A percentile compares a stretch with the other conserved stretches of the same genome.
phyloP scores from a whole-genome alignment of 177 flowering plant species.

The Vitis hybrid region DNA sequence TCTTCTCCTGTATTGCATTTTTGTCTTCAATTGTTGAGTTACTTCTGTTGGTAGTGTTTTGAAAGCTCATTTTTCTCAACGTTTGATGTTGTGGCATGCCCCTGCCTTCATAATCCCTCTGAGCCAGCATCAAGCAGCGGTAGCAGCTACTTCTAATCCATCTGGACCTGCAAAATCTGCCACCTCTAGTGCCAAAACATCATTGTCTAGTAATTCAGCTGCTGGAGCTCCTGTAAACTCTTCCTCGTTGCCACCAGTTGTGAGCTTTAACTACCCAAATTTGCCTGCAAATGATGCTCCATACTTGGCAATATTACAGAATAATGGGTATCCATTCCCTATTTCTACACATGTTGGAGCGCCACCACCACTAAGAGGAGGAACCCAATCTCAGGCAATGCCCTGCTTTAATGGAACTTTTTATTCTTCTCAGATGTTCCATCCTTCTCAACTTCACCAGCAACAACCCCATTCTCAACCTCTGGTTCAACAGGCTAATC shows the following conservation, averaged over 20 bases:
- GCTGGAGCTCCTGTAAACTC: slow-evolving; percentile 16
- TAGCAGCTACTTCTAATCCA: slow-evolving; percentile 8
- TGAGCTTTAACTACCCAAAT: slow-evolving; percentile 29
- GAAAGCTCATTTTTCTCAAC: neutral
- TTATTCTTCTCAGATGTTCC: slow-evolving; percentile 38
- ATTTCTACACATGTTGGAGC: slow-evolving; percentile 23
- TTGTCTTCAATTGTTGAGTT: neutral
- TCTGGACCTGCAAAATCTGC: slow-evolving; percentile 18
- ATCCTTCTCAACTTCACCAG: slow-evolving; percentile 27
- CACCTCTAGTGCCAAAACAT: slow-evolving; percentile 6
- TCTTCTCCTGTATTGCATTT: neutral
- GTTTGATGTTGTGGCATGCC: slow-evolving; percentile 22
- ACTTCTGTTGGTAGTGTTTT: neutral
- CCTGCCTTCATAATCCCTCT: slow-evolving; percentile 37
- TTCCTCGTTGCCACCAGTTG: slow-evolving; percentile 22
- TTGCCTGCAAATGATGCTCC: slow-evolving; percentile 25
- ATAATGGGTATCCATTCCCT: slow-evolving; percentile 33
- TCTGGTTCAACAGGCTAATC: slow-evolving; percentile 17
- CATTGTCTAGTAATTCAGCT: slow-evolving; percentile 12
- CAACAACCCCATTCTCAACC: slow-evolving; percentile 27
- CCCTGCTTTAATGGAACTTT: slow-evolving; percentile 38
- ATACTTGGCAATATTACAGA: slow-evolving; percentile 39
- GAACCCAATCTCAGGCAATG: slow-evolving; percentile 24
- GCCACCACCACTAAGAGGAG: slow-evolving; percentile 27
- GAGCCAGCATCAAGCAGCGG: slow-evolving; percentile 33